Conservation (phyloP, 805 yeast species). For the Geotrichum ghanense region DNA sequence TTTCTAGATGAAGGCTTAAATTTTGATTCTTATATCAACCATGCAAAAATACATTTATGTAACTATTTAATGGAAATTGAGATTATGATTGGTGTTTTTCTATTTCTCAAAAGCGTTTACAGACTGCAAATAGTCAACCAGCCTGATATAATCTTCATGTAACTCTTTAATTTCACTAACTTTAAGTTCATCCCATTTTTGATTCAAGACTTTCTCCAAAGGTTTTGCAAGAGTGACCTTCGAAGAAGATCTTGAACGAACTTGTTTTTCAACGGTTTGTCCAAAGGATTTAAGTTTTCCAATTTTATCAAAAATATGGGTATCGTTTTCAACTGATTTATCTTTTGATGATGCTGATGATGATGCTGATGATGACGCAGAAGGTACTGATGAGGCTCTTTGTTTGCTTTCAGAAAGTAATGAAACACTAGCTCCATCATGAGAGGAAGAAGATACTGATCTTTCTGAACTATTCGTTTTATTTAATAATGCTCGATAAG, state of each 20-base stretch:
- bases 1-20: too few species aligned
- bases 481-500: slow-evolving; percentile 23
- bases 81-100: neutral
- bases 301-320: slow-evolving; percentile 1
- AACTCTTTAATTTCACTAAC: slow-evolving; percentile 25
- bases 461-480: slow-evolving; percentile 5
- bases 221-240: slow-evolving; percentile 9
- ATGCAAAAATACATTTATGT: too few species aligned
- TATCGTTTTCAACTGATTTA: neutral
- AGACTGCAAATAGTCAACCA: slow-evolving; percentile 22
- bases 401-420: neutral
- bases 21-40: too few species aligned
- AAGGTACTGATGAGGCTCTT: slow-evolving; percentile 2
- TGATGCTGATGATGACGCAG: slow-evolving; percentile 2
- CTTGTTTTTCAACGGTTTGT: neutral
- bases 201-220: slow-evolving; percentile 8
- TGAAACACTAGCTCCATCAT: neutral
- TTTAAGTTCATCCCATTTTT: slow-evolving; percentile 24
- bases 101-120: slow-evolving; percentile 17
- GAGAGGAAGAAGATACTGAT: slow-evolving; percentile 7
- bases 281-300: slow-evolving; percentile 3
- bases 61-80: too few species aligned
- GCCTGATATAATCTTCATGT: slow-evolving; percentile 27
- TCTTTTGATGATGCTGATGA: neutral
- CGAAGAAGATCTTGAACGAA: slow-evolving; percentile 6